Conservation (phyloP, 75 land plant species). For the Cunninghamia lanceolata region DNA sequence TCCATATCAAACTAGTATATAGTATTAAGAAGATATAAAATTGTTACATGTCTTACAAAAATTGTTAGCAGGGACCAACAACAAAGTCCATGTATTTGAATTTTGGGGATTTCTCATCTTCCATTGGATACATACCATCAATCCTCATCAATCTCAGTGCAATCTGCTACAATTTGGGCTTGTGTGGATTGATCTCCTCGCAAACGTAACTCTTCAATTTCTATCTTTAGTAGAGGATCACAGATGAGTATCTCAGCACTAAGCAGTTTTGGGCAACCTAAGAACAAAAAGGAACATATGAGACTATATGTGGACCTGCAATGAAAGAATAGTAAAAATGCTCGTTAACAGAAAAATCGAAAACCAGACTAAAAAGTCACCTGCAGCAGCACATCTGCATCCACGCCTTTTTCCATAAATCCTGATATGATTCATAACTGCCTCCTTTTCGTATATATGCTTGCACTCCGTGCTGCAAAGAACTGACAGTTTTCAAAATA, state of each 20-base stretch:
- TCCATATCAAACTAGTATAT: neutral
- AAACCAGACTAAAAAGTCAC: slow-evolving; percentile 23
- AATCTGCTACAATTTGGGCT: slow-evolving; percentile 42
- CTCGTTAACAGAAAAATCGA: neutral
- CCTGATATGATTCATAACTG: slow-evolving; percentile 59
- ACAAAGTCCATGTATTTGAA: neutral
- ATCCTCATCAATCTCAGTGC: slow-evolving; percentile 45
- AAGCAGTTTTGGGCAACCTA: slow-evolving; percentile 76
- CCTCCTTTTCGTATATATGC: slow-evolving; percentile 79
- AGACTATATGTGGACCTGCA: neutral
- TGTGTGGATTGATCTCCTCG: slow-evolving; percentile 22
- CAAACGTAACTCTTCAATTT: slow-evolving; percentile 69
- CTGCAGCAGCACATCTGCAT: slow-evolving; percentile 77
- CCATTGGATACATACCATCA: neutral
- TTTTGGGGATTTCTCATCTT: neutral
- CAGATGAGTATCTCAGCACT: slow-evolving; percentile 43
- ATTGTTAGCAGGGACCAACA: neutral
- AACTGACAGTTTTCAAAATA: neutral
- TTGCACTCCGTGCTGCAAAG: slow-evolving; percentile 70
- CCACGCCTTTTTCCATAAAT: slow-evolving; percentile 16
- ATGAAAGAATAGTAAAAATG: neutral
- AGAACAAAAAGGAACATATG: neutral
- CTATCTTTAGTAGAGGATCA: slow-evolving; percentile 62
- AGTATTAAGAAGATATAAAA: neutral
- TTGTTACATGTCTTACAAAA: neutral